Percentiles rank a stretch among this genome's conserved stretches.
Conservation (phyloP, 768 basidiomycete species). For the Calvatia gigantea region DNA sequence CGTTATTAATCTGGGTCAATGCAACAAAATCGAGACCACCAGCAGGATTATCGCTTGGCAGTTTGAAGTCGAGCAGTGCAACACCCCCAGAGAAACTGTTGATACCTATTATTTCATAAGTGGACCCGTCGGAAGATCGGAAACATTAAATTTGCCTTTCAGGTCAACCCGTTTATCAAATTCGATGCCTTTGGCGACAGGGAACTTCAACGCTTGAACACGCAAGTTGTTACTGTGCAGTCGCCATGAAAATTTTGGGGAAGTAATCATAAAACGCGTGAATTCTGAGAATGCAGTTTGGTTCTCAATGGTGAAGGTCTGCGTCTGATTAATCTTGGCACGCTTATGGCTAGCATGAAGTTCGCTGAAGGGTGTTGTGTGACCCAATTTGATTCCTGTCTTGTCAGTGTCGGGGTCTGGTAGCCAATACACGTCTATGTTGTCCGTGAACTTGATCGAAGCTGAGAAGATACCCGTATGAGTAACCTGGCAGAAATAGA, state of each 20-base stretch:
- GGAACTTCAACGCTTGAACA: conserved; percentile 67
- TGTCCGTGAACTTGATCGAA: conserved; percentile 55
- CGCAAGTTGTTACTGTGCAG: conserved; percentile 51
- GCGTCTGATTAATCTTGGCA: conserved; percentile 60
- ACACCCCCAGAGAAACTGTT: conserved; percentile 60
- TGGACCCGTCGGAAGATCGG: no score
- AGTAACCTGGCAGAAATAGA: conserved; percentile 38
- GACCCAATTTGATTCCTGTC: conserved; percentile 49
- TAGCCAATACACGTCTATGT: conserved; percentile 59
- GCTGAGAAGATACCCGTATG: conserved; percentile 68
- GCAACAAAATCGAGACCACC: conserved; percentile 69
- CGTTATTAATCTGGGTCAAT: conserved; percentile 51
- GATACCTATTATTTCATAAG: conserved; percentile 37
- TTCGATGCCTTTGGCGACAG: conserved; percentile 58
- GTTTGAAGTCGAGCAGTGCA: conserved; percentile 50
- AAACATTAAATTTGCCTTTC: conserved; percentile 35
- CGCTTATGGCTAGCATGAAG: conserved; percentile 51
- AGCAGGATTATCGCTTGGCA: conserved; percentile 62
- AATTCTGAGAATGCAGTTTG: conserved; percentile 59
- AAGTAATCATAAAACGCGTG: conserved; percentile 60
- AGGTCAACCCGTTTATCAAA: conserved; percentile 61
- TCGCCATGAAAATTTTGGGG: conserved; percentile 65
- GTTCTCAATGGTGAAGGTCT: conserved; percentile 53
- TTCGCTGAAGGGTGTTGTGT: conserved; percentile 37
- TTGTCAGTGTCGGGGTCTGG: conserved; percentile 29